Conservation (phyloP, 2,329 filamentous ascomycete genomes). For the Penicillium sp. region DNA sequence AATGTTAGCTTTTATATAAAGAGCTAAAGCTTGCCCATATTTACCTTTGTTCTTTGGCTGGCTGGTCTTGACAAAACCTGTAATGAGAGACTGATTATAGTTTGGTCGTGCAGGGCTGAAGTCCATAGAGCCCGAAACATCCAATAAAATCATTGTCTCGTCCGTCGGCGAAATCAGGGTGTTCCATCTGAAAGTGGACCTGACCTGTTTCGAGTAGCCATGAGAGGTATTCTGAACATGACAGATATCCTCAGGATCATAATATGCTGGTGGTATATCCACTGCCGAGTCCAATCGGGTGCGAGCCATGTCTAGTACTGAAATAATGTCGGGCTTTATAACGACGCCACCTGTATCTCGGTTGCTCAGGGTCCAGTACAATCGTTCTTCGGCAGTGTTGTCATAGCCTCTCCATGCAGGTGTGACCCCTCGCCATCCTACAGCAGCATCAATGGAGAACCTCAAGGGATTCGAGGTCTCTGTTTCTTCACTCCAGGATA, state of each 20-base stretch:
- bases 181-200: constrained; percentile 41
- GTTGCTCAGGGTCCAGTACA: constrained; percentile 53
- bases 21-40: neutral
- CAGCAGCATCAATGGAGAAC: constrained; percentile 45
- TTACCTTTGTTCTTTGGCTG: constrained; percentile 52
- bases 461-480: constrained; percentile 45
- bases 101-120: constrained; percentile 46
- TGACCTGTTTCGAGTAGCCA: constrained; percentile 51
- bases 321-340: constrained; percentile 48
- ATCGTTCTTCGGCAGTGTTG: constrained; percentile 49
- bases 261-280: constrained; percentile 47
- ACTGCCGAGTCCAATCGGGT: constrained; percentile 47
- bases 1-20: neutral
- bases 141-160: constrained; percentile 52
- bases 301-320: constrained; percentile 46
- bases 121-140: constrained; percentile 52
- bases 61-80: constrained; percentile 35
- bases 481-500: constrained; percentile 42
- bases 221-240: constrained; percentile 42
- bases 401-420: constrained; percentile 50
- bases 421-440: constrained; percentile 49
- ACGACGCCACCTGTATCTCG: constrained; percentile 22
- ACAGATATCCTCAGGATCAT: constrained; percentile 44
- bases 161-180: constrained; percentile 40
- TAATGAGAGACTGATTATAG: constrained; percentile 49